Evolutionary conservation across 768 basidiomycete species (phyloP), one percentile per base, ranked within the genome.

Genomic region (Chalciporus sphaerocephalus): DNA sequence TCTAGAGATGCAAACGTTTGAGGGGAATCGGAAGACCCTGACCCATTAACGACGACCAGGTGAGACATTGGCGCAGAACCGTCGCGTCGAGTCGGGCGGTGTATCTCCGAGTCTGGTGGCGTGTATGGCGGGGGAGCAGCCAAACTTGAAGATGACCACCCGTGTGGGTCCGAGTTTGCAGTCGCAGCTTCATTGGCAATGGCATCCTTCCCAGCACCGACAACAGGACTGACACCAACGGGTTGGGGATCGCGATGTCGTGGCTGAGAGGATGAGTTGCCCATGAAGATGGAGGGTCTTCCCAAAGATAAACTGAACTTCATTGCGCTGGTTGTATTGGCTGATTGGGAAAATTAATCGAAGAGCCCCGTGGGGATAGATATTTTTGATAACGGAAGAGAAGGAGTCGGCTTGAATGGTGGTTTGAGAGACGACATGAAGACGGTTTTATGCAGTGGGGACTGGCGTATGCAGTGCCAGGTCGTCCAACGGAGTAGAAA

Each of bases 41-140:
- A 25, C 15, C 30, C 30, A 32, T 6, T n/a, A n/a, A 3, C 30
- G 30, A 32, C 30, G 30, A 32, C 30, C 2, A 15, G 30, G 15
- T 13, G 6, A 9, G 15, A 32, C 15, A n/a, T 32, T n/a, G 24
- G 10, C 24, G 45, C 6, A 37, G 36, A 39, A 40, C 36, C 24
- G 18, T 15, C 32, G 23, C 3, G 9, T 12, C 5, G 7, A 12
- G 40, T 25, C 3, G 30, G 2, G 2, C 27, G 11, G 15, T 40
- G 56, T 44, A 21, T 34, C 20, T 36, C 48, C 6, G 40, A 16
- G 11, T 30, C 38, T 17, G 34, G 44, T 12, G 42, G 43, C 40
- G 52, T 25, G 21, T 66, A 64, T 22, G 62, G 64, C 16, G 62
- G 65, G 3, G 60, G 62, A 3, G 41, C 46, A 10, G 40, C 50